Evolutionary conservation across 1,284 basidiomycete genomes (phyloP), one percentile per base, ranked within the genome.

Genomic region (Ustilago lituana): DNA sequence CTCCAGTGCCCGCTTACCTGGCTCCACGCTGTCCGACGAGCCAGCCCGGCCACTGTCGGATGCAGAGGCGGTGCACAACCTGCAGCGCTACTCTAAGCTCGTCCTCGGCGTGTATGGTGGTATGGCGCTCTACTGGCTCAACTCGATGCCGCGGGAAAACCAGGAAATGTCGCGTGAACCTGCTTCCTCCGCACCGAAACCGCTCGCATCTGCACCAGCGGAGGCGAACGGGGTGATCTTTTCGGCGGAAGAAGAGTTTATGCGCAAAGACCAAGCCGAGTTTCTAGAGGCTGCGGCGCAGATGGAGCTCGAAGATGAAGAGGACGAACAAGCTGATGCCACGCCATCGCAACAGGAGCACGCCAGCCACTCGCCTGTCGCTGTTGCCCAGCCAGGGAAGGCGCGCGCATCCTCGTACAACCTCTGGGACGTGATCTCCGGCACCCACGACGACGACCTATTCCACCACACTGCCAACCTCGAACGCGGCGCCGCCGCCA

Each of bases 61-160:
- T 35, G 54, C 52, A 2, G 66, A 76, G 39, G 76, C 76, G 3
- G 45, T 78, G 9, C 64, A 61, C 17, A 67, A 72, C 15, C 43
- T 78, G 31, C 68, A 67, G 26, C 59, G 72, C 17, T 77, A 79
- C 51, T 74, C 76, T 1, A 70, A 70, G 43, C 62, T 79, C 33
- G 75, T 79, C 11, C 55, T 79, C 4, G 77, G 73, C 32, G 72
- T 76, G 5, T 79, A 79, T 35, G 77, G 77, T 4, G 77, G 77
- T 6, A 47, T 74, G 26, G 75, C 74, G 1, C 52, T 77, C 12
- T 69, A 70, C 29, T 77, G 74, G 73, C 48, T 77, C n/a, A 70
- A 75, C 36, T 58, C 51, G 3, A 58, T 77, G 45, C 75, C 75
- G 7, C 11, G 37, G 10, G 47, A 32, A 2, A 36, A 38, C 12